Conservation (phyloP, 345 rosid species). For the Populus euphratica region DNA sequence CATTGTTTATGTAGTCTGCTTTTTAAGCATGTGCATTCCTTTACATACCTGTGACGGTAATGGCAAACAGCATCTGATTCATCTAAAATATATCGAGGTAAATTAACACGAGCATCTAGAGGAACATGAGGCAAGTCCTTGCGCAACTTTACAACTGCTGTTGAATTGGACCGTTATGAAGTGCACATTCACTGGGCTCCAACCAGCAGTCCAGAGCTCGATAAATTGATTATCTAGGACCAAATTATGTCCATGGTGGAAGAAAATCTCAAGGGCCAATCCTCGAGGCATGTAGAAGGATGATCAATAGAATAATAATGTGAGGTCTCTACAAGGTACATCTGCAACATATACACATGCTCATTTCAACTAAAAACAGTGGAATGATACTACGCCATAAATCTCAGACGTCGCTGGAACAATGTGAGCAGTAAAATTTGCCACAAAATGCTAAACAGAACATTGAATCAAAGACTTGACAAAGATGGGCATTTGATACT, state of each 20-base stretch:
- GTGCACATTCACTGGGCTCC: not conserved
- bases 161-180: slow-evolving; percentile 54
- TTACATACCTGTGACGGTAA: too few species aligned
- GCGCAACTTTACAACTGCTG: slow-evolving; percentile 90
- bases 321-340: not conserved
- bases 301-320: not conserved
- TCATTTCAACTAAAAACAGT: not conserved
- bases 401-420: not conserved
- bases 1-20: too few species aligned
- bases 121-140: slow-evolving; percentile 37
- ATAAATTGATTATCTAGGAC: not conserved
- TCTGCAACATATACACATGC: not conserved
- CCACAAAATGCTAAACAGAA: not conserved
- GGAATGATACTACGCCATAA: not conserved
- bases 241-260: not conserved
- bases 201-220: not conserved
- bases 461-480: not conserved
- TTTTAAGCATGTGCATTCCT: too few species aligned
- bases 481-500: slow-evolving; percentile 14
- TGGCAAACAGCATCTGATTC: too few species aligned
- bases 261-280: not conserved
- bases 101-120: too few species aligned
- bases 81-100: too few species aligned
- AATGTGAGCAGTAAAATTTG: not conserved
- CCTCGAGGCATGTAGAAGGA: not conserved